Evolutionary conservation across 2,329 filamentous ascomycete genomes (phyloP), one percentile per base, ranked within the genome.

Genomic region (Penicillium sp.): DNA sequence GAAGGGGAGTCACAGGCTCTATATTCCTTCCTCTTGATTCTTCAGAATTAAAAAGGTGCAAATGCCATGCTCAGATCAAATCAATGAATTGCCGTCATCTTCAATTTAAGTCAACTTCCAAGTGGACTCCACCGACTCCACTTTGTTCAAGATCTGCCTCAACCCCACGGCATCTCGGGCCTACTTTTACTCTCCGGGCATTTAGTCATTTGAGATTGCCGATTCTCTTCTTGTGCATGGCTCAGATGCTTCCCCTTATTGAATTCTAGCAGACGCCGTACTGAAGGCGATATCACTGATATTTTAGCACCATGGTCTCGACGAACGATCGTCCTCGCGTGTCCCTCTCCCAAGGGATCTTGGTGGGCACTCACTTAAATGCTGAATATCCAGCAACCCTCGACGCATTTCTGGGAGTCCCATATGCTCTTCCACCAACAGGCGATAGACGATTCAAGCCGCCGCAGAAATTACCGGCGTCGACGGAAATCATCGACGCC

Each of bases 341-440:
- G 6, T 47, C 45, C 12, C 51, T 67, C 25, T 42, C 49, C 4
- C 66, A 67, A 45, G 66, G 66, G 3, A 63, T 52, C 2, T 46
- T 67, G 5, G 43, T 68, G 5, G 66, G 66, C 12, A 61, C 50
- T 4, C 57, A 50, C 8, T 42, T 64, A 11, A 45, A 53, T 5
- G 52, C 60, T 5, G 49, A 48, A n/a, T 51, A 66, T 46, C 55
- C 55, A 2, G 49, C 58, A n/a, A 46, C 58, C 1, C 48, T 68
- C 4, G 66, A 70, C 28, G 64, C 64, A 5, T 80, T 79, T 53
- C 61, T 74, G 0, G 74, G 75, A 1, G 69, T 80, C 9, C 76
- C 74, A 0, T 79, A 78, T 50, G 75, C 73, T 0, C 56, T 72
- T 3, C 70, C 74, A 3, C 74, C 76, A 9, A 67, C 62, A 2